These are phyloP conservation scores for Xylaria flabelliformis DNA, from an alignment of 495 filamentous ascomycete species.

Conservation along the genomic window DNA sequence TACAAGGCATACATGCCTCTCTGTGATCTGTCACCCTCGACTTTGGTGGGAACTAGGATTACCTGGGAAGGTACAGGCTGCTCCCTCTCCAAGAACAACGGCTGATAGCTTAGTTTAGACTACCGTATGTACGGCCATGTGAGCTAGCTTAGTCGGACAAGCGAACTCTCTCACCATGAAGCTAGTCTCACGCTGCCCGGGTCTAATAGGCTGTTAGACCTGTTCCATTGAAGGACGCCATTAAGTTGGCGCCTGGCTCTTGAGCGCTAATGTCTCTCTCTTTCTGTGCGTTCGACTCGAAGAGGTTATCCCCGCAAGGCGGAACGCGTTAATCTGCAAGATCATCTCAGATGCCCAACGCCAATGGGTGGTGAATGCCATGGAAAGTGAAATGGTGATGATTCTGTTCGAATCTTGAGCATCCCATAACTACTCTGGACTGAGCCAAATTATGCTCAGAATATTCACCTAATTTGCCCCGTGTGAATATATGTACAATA, in stretches of 20 bases:
- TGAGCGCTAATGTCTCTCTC: constrained; percentile 5
- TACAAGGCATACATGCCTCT: background rate
- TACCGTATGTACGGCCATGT: background rate
- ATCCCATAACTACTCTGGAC: background rate
- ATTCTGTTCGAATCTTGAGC: background rate
- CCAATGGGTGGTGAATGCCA: background rate
- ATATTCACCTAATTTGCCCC: background rate
- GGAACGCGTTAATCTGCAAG: background rate
- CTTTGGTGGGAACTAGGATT: background rate
- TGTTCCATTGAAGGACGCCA: background rate
- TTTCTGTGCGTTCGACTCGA: background rate
- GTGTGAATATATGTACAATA: background rate
- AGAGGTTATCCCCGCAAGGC: constrained; percentile 5
- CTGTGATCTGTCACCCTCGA: constrained; percentile 11
- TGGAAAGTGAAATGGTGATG: background rate
- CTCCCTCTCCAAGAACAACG: background rate
- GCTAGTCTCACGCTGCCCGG: background rate
- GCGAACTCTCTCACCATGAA: background rate
- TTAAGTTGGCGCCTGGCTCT: background rate
- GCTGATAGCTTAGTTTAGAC: background rate
- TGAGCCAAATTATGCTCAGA: background rate
- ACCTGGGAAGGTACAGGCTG: background rate
- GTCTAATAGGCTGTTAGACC: constrained; percentile 18
- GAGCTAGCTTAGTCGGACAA: constrained; percentile 16
- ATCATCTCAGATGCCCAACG: constrained; percentile 21